Percentiles rank a stretch among this genome's conserved stretches.
These are phyloP conservation scores for Hypoxylon lienhwacheense DNA, from an alignment of 495 filamentous ascomycete genomes.

Conservation along the genomic window DNA sequence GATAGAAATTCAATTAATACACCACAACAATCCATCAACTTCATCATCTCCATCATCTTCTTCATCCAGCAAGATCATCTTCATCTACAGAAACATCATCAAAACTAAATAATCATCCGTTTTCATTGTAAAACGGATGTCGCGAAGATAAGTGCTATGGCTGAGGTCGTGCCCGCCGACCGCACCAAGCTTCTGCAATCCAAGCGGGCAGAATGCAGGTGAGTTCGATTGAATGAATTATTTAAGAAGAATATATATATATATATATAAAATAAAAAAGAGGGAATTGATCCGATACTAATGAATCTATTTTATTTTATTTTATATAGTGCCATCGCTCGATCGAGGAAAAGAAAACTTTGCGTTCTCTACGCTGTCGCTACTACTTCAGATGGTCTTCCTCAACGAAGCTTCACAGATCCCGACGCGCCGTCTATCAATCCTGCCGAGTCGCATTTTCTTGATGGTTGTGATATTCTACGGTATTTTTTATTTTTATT, in stretches of 20 bases:
- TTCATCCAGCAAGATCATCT: constrained; percentile 50
- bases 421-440: constrained; percentile 53
- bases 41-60: constrained; percentile 59
- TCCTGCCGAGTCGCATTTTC: constrained; percentile 62
- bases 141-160: constrained; percentile 59
- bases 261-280: constrained; percentile 40
- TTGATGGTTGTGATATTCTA: constrained; percentile 72
- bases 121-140: constrained; percentile 62
- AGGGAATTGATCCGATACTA: constrained; percentile 49
- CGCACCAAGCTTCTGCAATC: constrained; percentile 57
- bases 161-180: constrained; percentile 59
- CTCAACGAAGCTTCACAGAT: constrained; percentile 46
- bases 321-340: constrained; percentile 70
- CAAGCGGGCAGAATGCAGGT: constrained; percentile 56
- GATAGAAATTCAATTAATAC: constrained; percentile 47
- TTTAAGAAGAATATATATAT: no score
- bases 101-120: constrained; percentile 48
- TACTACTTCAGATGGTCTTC: constrained; percentile 50
- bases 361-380: constrained; percentile 72
- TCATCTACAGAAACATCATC: constrained; percentile 41
- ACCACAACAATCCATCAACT: constrained; percentile 54
- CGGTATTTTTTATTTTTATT: constrained; percentile 60
- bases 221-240: no score
- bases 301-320: constrained; percentile 46
- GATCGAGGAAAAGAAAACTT: constrained; percentile 80